phyloP scores from a whole-genome alignment of 805 yeast species.

The Candida manassasensis region DNA sequence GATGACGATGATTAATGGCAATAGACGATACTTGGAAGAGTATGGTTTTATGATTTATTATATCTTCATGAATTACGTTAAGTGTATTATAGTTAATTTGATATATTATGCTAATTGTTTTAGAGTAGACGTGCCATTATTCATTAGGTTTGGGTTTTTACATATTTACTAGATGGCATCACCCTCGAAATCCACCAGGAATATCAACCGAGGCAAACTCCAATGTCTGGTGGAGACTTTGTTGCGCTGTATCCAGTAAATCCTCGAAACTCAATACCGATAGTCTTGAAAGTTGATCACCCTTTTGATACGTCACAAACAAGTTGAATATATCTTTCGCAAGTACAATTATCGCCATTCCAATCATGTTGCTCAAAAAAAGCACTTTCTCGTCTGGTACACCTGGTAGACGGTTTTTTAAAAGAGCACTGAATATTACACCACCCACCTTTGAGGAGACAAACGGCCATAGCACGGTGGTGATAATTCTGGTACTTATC shows the following conservation, averaged over 20 bases:
- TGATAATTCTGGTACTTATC: constrained; percentile 20
- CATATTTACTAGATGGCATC: too few species aligned
- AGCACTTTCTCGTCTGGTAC: constrained; percentile 13
- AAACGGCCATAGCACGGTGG: constrained; percentile 40
- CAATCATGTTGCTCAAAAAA: constrained; percentile 28
- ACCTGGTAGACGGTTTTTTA: constrained; percentile 9
- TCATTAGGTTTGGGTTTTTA: neutral
- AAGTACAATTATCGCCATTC: constrained; percentile 29
- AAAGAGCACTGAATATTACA: constrained; percentile 13
- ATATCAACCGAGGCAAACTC: neutral
- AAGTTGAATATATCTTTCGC: constrained; percentile 29
- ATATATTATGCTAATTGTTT: neutral
- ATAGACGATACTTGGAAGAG: neutral
- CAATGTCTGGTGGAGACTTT: neutral
- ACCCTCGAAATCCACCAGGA: constrained; percentile 8
- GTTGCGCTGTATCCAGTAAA: too few species aligned
- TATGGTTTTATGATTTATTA: neutral
- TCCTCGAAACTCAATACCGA: constrained; percentile 15
- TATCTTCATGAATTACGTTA: neutral
- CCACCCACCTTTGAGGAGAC: constrained; percentile 30
- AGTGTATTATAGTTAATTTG: neutral
- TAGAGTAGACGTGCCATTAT: too few species aligned
- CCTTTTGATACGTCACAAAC: constrained; percentile 24
- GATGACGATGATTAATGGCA: constrained; percentile 29
- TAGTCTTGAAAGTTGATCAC: constrained; percentile 25